A percentile compares a stretch with the other conserved stretches of the same genome.
These are phyloP conservation scores for Aquilaria agallochum DNA, from an alignment of 441 rosid species.

Conservation along the genomic window DNA sequence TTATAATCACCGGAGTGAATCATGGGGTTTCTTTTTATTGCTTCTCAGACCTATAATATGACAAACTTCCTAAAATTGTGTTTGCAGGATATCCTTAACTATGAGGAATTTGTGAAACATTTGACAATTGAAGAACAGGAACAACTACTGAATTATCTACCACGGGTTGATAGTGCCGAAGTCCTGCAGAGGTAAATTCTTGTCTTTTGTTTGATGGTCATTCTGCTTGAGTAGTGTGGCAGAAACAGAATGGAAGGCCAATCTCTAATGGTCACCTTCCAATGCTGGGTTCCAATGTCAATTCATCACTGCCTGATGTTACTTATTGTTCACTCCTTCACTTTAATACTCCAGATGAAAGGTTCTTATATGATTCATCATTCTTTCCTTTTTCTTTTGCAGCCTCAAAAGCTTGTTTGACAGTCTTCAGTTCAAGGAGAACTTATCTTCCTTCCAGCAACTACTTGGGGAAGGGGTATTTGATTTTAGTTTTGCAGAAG, in stretches of 20 bases:
- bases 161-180: constrained; percentile 49
- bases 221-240: too few relatives aligned
- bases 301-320: too few relatives aligned
- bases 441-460: constrained; percentile 60
- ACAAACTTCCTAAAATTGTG: neutral
- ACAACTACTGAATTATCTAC: constrained; percentile 65
- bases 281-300: too few relatives aligned
- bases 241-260: too few relatives aligned
- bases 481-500: constrained; percentile 50
- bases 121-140: constrained; percentile 79
- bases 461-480: constrained; percentile 82
- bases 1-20: too few relatives aligned
- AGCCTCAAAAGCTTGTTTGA: constrained; percentile 72
- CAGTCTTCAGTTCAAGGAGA: constrained; percentile 84
- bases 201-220: too few relatives aligned
- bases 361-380: constrained; percentile 7
- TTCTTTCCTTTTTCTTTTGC: constrained; percentile 19
- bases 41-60: too few relatives aligned
- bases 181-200: constrained; percentile 48
- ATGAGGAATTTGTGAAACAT: constrained; percentile 60
- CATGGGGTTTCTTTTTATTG: too few relatives aligned
- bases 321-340: too few relatives aligned
- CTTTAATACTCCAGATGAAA: constrained; percentile 10
- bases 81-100: constrained; percentile 71
- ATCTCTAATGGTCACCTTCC: too few relatives aligned